Conservation (phyloP, 1,284 basidiomycete genomes). For the Schizophyllum commune region DNA sequence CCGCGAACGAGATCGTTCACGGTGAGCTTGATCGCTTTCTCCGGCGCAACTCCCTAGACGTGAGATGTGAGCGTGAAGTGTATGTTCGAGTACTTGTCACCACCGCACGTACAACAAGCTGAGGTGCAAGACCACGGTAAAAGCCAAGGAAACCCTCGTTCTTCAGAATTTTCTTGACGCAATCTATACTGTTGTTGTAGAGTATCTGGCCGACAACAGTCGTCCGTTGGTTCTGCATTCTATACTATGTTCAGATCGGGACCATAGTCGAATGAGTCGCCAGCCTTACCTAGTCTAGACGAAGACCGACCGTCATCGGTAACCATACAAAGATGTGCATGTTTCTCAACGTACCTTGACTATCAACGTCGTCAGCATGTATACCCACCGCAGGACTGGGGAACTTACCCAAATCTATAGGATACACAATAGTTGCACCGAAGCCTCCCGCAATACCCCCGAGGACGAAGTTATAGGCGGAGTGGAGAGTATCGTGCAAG, state of each 20-base stretch:
- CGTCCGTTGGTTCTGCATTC: conserved; percentile 96
- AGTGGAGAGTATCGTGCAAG: conserved; percentile 47
- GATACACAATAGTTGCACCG: conserved; percentile 90
- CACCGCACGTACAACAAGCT: conserved; percentile 67
- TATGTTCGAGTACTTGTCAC: conserved; percentile 2
- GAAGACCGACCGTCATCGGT: conserved; percentile 1
- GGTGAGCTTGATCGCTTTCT: conserved; percentile 96
- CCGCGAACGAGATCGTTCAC: conserved; percentile 91
- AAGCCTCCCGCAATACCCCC: conserved; percentile 79
- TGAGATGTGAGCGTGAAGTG: conserved; percentile 8
- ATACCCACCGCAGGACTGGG: neutral
- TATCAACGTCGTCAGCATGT: conserved; percentile 20
- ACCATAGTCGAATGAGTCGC: neutral
- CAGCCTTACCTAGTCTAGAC: conserved; percentile 55
- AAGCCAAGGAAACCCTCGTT: conserved; percentile 95
- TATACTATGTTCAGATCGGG: conserved; percentile 20
- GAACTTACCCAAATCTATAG: conserved; percentile 83
- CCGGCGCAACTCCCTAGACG: conserved; percentile 98
- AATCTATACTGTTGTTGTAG: conserved; percentile 93
- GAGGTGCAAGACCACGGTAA: conserved; percentile 93
- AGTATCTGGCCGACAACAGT: conserved; percentile 91
- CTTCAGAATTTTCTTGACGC: conserved; percentile 87
- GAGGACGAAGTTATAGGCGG: conserved; percentile 79
- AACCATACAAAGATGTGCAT: conserved; percentile 3
- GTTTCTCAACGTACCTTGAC: conserved; percentile 59